Base-by-base conservation (phyloP, 2,329 filamentous ascomycete species). In the Penicillium sp. region DNA sequence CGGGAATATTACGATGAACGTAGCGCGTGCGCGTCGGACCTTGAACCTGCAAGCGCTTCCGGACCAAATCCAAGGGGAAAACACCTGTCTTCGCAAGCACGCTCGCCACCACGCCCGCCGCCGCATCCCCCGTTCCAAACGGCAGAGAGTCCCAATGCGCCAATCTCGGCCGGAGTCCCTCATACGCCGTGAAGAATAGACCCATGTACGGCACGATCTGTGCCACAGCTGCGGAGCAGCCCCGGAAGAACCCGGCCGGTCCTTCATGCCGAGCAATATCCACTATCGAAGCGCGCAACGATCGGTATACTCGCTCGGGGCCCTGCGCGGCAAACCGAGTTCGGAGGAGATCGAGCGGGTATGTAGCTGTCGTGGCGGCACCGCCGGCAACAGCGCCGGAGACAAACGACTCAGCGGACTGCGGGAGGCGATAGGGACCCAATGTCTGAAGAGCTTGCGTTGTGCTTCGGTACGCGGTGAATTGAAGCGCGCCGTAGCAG, bases 121-220 rank as follows among this genome's bases (percentile, higher is more conserved):
- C 75, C 0, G 90, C 92, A 63, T 96, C 88, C 1, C 84, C 84
- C 11, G 81, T 82, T 13, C 88, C 85, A 61, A 83, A 82, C 0
- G 81, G 82, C 49, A 85, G 60, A 7, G 75, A 61, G 6, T 55
- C 47, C 31, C 51, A 35, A 9, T 43, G 32, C 2, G 51, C 32
- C 30, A 90, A 62, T 0, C 74, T 76, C 5, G 77, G 60, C 4
- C 85, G 74, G 34, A 94, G 68, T 7, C 75, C 72, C 64, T 98
- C 92, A 67, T 96, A 98, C 27, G 80, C 76, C 22, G 85, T 77
- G 66, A 98, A 98, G 70, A 98, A 96, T 2, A 95, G 73, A 10
- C 92, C 92, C 92, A 98, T 98, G 62, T 90, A 94, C 2, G 92
- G 92, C 7, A 95, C 79, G 32, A 96, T 92, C 68, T 95, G 89